phyloP scores from a whole-genome alignment of 1,139 yeast genomes.

The Entelexis paramagnoliae region DNA sequence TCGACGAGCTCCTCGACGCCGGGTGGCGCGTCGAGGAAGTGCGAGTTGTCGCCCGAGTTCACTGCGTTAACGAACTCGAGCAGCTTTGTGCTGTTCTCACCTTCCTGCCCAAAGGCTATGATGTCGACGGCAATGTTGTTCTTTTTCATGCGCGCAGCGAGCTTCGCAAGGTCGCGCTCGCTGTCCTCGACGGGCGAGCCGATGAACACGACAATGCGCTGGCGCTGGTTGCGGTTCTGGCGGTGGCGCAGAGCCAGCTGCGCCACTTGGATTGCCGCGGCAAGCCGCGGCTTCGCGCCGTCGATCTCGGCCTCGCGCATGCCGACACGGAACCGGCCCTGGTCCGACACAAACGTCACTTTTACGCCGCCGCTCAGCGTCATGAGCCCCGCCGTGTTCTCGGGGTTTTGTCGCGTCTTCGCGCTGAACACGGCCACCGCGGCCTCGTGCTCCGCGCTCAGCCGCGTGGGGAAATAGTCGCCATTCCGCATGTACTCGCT shows the following conservation, averaged over 20 bases:
- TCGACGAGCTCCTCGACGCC: constrained; percentile 76
- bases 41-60: constrained; percentile 47
- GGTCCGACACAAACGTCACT: constrained; percentile 79
- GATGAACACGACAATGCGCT: constrained; percentile 79
- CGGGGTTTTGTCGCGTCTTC: constrained; percentile 83
- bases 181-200: constrained; percentile 74
- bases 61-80: constrained; percentile 73
- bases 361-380: constrained; percentile 84
- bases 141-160: constrained; percentile 90
- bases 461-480: constrained; percentile 80
- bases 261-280: constrained; percentile 91
- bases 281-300: constrained; percentile 45
- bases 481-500: constrained; percentile 95
- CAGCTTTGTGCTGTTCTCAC: constrained; percentile 62
- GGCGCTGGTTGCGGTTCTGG: constrained; percentile 85
- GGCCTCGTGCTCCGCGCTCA: constrained; percentile 89
- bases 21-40: constrained; percentile 78
- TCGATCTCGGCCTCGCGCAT: constrained; percentile 66
- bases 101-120: constrained; percentile 86
- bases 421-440: constrained; percentile 79
- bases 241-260: constrained; percentile 93
- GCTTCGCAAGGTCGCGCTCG: constrained; percentile 62
- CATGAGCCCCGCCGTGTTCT: constrained; percentile 82
- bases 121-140: constrained; percentile 85
- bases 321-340: constrained; percentile 80